Base-by-base conservation (phyloP, 73 alveolate species). In the Uronychia setigera region DNA sequence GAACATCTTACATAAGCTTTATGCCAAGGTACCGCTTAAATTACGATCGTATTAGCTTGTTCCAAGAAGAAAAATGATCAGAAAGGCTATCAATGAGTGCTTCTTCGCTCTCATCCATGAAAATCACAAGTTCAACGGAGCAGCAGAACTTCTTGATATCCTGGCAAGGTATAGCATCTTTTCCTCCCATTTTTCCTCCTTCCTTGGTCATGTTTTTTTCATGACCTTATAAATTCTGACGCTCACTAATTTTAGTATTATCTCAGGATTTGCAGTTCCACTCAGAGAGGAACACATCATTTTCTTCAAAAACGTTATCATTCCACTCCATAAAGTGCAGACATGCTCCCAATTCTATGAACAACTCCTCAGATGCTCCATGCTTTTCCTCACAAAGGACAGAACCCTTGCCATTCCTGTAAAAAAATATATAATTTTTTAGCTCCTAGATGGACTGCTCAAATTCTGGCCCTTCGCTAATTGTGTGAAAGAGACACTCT, bases 401-500 rank as follows among this genome's bases (percentile, higher is more conserved):
- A 86, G 92, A 1, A 79, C 95, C 25, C 81, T 95, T 33, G 97
- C 98, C 1, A 83, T 89, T 76, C 92, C 94, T 31, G 67, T 46
- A 19, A 46, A 19, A 46, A 11, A 11, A 5, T 19, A 5, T 19
- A 11, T 46, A 46, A 46, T 46, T 19, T 11, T 19, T 46, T 46
- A 46, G 67, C 91, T 95, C 32, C 95, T 96, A 25, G 98, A 95
- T 84, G 98, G 98, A 31, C 85, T 96, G 29, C 92, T 96, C 27
- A 92, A 96, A 78, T 95, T 91, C 86, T 96, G 99, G 99, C 99
- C 99, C 60, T 95, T 94, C 89, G 99, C 98, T 32, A 96, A 96
- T 92, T 94, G 98, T 76, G 97, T 94, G 26, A 97, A 97, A 82
- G 99, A 97, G 88, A 96, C 98, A 0, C 93, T 96, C 82, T 96